These are phyloP conservation scores for Penicillium egyptiacum DNA, from an alignment of 495 filamentous ascomycete species.

Conservation along the genomic window DNA sequence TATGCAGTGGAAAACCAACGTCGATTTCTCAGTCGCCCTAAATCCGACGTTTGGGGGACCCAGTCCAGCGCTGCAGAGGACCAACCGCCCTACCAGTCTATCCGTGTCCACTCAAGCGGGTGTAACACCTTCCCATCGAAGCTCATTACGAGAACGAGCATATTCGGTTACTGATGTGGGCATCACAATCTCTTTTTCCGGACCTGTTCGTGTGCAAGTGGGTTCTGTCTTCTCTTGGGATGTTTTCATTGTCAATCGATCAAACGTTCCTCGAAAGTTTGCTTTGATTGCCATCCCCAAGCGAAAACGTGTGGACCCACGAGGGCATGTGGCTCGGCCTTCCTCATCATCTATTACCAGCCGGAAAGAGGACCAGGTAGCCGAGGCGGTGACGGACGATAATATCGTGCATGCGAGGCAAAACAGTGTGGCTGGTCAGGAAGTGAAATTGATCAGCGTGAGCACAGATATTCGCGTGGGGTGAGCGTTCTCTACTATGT, in stretches of 20 bases:
- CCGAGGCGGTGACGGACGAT: constrained; percentile 82
- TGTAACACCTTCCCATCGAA: constrained; percentile 45
- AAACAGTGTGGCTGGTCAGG: constrained; percentile 66
- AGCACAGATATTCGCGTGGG: constrained; percentile 84
- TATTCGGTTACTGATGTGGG: constrained; percentile 60
- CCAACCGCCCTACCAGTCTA: constrained; percentile 56
- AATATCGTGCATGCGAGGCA: constrained; percentile 82
- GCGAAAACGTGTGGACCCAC: constrained; percentile 65
- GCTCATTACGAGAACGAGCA: constrained; percentile 54
- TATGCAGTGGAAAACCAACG: constrained; percentile 77
- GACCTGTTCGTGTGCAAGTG: constrained; percentile 59
- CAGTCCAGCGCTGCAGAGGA: constrained; percentile 54
- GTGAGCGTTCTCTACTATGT: constrained; percentile 41
- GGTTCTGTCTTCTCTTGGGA: constrained; percentile 83
- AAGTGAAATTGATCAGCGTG: constrained; percentile 73
- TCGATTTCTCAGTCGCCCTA: constrained; percentile 77
- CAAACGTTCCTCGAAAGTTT: constrained; percentile 66
- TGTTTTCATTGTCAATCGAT: constrained; percentile 86
- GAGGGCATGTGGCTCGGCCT: constrained; percentile 54
- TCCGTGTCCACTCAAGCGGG: constrained; percentile 31
- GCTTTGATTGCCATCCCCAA: constrained; percentile 77
- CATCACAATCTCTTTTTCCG: constrained; percentile 73
- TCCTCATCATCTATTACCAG: constrained; percentile 47
- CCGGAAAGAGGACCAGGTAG: constrained; percentile 52
- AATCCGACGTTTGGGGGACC: constrained; percentile 63